These are phyloP conservation scores for Periconia sp. DNA, from an alignment of 2,329 filamentous ascomycete species.

Conservation along the genomic window DNA sequence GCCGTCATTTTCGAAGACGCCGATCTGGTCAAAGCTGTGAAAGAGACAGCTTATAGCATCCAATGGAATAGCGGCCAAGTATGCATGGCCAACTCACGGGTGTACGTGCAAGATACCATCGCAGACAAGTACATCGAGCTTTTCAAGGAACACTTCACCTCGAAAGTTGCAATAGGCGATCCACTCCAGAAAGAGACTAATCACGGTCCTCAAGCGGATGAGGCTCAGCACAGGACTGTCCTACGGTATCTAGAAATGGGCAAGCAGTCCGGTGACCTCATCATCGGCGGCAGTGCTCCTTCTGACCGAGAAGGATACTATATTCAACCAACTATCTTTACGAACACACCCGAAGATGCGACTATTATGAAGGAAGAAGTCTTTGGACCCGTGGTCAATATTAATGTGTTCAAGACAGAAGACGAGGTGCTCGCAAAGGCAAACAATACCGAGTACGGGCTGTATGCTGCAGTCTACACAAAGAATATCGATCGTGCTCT, in stretches of 20 bases:
- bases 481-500: conserved; percentile 46
- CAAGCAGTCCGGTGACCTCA: conserved; percentile 66
- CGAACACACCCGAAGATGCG: conserved; percentile 78
- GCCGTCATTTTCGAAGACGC: conserved; percentile 82
- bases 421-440: conserved; percentile 81
- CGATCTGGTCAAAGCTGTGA: conserved; percentile 76
- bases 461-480: conserved; percentile 84
- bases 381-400: conserved; percentile 83
- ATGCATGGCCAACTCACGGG: conserved; percentile 65
- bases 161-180: conserved; percentile 52
- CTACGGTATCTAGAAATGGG: conserved; percentile 59
- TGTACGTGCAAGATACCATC: conserved; percentile 63
- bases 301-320: conserved; percentile 41
- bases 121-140: conserved; percentile 53
- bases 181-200: conserved; percentile 77
- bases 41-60: conserved; percentile 55
- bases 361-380: conserved; percentile 83
- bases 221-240: conserved; percentile 57
- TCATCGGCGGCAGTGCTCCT: conserved; percentile 36
- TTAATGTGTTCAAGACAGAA: conserved; percentile 75
- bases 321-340: conserved; percentile 79
- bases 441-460: conserved; percentile 84
- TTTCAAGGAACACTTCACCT: conserved; percentile 43
- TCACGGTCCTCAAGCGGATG: conserved; percentile 60
- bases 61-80: conserved; percentile 63